Conservation (phyloP, 2,329 filamentous ascomycete genomes). For the Aspergillus fumigatiaffinis region DNA sequence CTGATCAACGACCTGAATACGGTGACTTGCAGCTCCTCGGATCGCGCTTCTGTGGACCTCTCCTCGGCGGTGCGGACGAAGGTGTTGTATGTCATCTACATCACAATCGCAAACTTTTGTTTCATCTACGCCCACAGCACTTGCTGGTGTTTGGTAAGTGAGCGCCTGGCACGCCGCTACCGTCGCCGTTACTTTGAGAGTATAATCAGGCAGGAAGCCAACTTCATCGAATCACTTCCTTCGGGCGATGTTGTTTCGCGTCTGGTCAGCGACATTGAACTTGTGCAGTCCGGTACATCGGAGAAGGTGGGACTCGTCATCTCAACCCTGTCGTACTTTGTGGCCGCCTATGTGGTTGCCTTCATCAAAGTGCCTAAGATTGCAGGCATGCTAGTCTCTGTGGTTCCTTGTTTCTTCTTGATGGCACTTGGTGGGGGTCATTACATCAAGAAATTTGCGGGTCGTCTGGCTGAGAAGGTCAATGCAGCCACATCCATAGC, state of each 20-base stretch:
- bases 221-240: slow-evolving; percentile 61
- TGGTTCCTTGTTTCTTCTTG: slow-evolving; percentile 59
- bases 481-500: slow-evolving; percentile 59
- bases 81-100: slow-evolving; percentile 59
- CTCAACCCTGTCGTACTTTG: slow-evolving; percentile 60
- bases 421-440: slow-evolving; percentile 54
- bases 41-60: slow-evolving; percentile 7
- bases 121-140: slow-evolving; percentile 62
- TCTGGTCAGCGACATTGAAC: slow-evolving; percentile 62
- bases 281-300: slow-evolving; percentile 63
- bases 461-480: slow-evolving; percentile 48
- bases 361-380: slow-evolving; percentile 62
- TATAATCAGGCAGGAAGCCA: slow-evolving; percentile 57
- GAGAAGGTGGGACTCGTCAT: slow-evolving; percentile 68
- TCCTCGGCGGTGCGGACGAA: slow-evolving; percentile 37
- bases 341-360: slow-evolving; percentile 63
- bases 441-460: slow-evolving; percentile 49
- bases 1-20: slow-evolving; percentile 38
- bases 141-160: slow-evolving; percentile 62
- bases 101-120: slow-evolving; percentile 60
- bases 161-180: slow-evolving; percentile 59
- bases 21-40: slow-evolving; percentile 20
- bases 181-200: slow-evolving; percentile 57
- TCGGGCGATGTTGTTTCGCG: slow-evolving; percentile 61
- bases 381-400: slow-evolving; percentile 60